A percentile compares a stretch with the other conserved stretches of the same genome.
Conservation (phyloP, 2,329 filamentous ascomycete species). For the Aspergillus arachidicola region DNA sequence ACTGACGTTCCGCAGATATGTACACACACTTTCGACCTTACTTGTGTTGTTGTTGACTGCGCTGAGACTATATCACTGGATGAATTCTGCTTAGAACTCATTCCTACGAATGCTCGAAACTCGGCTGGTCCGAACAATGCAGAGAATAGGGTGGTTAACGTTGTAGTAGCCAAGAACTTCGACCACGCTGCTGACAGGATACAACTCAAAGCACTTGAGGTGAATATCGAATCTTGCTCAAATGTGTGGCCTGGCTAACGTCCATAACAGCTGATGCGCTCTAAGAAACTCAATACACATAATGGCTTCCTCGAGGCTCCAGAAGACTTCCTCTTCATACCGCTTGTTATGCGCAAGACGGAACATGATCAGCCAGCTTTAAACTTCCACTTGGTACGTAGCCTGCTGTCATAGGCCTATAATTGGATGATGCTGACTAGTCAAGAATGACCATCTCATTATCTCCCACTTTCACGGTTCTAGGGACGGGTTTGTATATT, state of each 20-base stretch:
- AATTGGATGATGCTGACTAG: not conserved
- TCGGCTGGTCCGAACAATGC: constrained; percentile 35
- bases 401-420: not conserved
- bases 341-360: constrained; percentile 58
- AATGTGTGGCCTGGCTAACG: constrained; percentile 15
- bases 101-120: constrained; percentile 45
- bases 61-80: constrained; percentile 73
- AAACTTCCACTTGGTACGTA: constrained; percentile 46
- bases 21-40: constrained; percentile 71
- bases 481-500: constrained; percentile 71
- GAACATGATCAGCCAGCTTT: constrained; percentile 35
- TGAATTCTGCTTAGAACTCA: constrained; percentile 73
- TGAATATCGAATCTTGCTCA: constrained; percentile 25
- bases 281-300: constrained; percentile 74
- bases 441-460: constrained; percentile 76
- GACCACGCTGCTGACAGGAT: constrained; percentile 72
- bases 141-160: constrained; percentile 70
- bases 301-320: constrained; percentile 74
- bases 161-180: constrained; percentile 80
- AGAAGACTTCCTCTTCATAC: constrained; percentile 77
- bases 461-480: constrained; percentile 83
- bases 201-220: constrained; percentile 76
- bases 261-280: constrained; percentile 70
- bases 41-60: constrained; percentile 72
- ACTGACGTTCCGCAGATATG: constrained; percentile 57